Conservation (phyloP, 306 rosid genomes). For the Inga laurina region DNA sequence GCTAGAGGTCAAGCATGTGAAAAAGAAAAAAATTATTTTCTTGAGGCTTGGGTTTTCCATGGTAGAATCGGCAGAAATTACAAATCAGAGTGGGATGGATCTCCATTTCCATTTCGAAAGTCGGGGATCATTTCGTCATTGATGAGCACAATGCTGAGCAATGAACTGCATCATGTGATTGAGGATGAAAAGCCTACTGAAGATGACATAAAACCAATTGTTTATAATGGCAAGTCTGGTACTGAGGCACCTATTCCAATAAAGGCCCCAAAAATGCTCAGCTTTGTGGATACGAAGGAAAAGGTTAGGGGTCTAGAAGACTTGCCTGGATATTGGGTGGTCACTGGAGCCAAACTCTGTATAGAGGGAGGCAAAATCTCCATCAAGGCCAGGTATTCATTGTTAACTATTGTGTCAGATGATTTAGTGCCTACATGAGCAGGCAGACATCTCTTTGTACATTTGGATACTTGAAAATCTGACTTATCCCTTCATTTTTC, state of each 20-base stretch:
- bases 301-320: constrained; percentile 66
- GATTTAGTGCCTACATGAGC: constrained; percentile 32
- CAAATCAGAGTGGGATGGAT: constrained; percentile 65
- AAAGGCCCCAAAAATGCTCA: constrained; percentile 57
- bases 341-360: constrained; percentile 67
- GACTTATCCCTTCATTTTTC: not conserved
- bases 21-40: constrained; percentile 61
- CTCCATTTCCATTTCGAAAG: constrained; percentile 41
- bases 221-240: constrained; percentile 47
- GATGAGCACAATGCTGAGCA: constrained; percentile 64
- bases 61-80: constrained; percentile 55
- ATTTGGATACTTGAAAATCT: not conserved
- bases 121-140: constrained; percentile 64
- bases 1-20: constrained; percentile 53
- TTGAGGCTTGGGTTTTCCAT: constrained; percentile 58
- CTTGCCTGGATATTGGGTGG: constrained; percentile 70
- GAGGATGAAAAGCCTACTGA: constrained; percentile 38
- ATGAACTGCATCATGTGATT: constrained; percentile 38
- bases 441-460: too few species aligned
- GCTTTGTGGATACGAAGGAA: constrained; percentile 51
- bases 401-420: constrained; percentile 49
- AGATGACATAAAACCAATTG: constrained; percentile 42
- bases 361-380: constrained; percentile 58
- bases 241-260: constrained; percentile 42
- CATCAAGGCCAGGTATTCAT: constrained; percentile 56